A percentile compares a stretch with the other conserved stretches of the same genome.
These are phyloP conservation scores for Mycotypha africana DNA, from an alignment of 371 early-diverging fungal species.

Conservation along the genomic window DNA sequence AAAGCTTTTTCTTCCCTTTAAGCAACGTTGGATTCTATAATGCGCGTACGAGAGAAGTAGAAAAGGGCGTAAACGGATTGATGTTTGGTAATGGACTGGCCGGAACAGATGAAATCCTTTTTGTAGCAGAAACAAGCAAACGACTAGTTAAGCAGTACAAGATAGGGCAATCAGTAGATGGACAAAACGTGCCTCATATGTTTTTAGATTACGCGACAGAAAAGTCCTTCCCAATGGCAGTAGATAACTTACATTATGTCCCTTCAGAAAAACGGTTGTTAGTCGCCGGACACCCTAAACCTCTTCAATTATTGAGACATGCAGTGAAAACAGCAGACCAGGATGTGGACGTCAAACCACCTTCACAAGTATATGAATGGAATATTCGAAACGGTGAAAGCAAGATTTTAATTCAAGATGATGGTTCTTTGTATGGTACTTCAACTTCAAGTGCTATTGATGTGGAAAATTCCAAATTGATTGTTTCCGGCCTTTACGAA, in stretches of 20 bases:
- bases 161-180: conserved; percentile 2
- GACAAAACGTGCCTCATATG: conserved; percentile 2
- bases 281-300: conserved; percentile 31
- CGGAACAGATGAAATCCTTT: conserved; percentile 24
- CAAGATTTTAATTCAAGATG: conserved; percentile 23
- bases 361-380: conserved; percentile 29
- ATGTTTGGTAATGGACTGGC: conserved; percentile 34
- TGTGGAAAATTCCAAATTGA: conserved; percentile 8
- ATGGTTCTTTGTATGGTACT: conserved; percentile 25
- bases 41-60: conserved; percentile 15
- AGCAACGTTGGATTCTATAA: conserved; percentile 29
- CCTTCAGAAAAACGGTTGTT: conserved; percentile 11
- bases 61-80: conserved; percentile 20
- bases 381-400: conserved; percentile 11
- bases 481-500: conserved; percentile 30
- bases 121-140: conserved; percentile 24
- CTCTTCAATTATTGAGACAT: conserved; percentile 13
- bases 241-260: conserved; percentile 29
- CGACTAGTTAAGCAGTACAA: conserved; percentile 17
- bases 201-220: conserved; percentile 10
- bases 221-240: conserved; percentile 19
- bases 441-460: conserved; percentile 28
- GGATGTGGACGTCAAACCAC: conserved; percentile 3
- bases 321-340: not conserved
- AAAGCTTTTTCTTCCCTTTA: conserved; percentile 22